Conservation (phyloP, 1,139 yeast genomes). For the Hyphopichia fennica region DNA sequence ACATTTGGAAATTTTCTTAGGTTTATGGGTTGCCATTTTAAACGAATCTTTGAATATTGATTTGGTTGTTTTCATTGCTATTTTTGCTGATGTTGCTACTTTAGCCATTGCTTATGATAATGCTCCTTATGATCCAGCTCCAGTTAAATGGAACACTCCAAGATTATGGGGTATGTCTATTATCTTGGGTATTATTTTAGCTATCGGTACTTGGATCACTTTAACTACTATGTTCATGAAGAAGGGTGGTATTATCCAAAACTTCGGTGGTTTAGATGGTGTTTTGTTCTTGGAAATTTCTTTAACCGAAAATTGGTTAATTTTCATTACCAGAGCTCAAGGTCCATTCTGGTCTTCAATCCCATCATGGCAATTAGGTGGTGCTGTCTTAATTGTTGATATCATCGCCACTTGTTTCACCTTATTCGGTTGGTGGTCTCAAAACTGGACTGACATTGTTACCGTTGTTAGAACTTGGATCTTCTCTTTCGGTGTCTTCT, state of each 20-base stretch:
- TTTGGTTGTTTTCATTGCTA: slow-evolving; percentile 90
- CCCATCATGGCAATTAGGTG: slow-evolving; percentile 94
- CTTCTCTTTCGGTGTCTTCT: slow-evolving; percentile 95
- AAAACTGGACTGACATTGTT: slow-evolving; percentile 95
- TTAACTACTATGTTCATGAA: slow-evolving; percentile 86
- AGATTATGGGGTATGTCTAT: slow-evolving; percentile 97
- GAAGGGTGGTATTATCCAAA: slow-evolving; percentile 86
- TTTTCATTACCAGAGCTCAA: slow-evolving; percentile 91
- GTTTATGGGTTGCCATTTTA: slow-evolving; percentile 92
- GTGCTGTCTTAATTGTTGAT: slow-evolving; percentile 89
- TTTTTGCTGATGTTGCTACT: slow-evolving; percentile 94
- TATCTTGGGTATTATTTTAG: slow-evolving; percentile 76
- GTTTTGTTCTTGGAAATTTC: slow-evolving; percentile 89
- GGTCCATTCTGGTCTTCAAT: slow-evolving; percentile 94
- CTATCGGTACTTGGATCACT: slow-evolving; percentile 90
- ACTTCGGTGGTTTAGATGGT: slow-evolving; percentile 93
- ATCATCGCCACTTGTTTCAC: slow-evolving; percentile 87
- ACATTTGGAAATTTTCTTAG: slow-evolving; percentile 90
- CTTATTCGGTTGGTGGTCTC: slow-evolving; percentile 97
- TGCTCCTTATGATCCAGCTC: slow-evolving; percentile 96
- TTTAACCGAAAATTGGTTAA: slow-evolving; percentile 93
- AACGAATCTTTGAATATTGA: slow-evolving; percentile 80
- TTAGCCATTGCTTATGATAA: slow-evolving; percentile 94
- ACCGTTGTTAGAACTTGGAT: slow-evolving; percentile 92
- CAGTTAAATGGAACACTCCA: slow-evolving; percentile 98